These are phyloP conservation scores for Aureobasidium uvarum DNA, from an alignment of 2,329 filamentous ascomycete genomes.

Conservation along the genomic window DNA sequence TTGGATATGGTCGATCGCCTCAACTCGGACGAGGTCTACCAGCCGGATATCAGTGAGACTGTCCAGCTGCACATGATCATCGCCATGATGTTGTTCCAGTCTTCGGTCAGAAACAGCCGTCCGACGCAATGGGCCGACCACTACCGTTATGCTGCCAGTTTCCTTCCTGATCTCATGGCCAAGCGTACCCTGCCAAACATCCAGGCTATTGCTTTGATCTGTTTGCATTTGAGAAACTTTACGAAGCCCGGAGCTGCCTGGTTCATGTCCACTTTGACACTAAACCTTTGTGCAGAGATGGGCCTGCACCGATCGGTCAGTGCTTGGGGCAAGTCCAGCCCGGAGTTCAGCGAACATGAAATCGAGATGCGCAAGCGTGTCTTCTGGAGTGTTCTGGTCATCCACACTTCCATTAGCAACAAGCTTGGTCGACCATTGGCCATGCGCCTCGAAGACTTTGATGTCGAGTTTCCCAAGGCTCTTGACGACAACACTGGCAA, in stretches of 20 bases:
- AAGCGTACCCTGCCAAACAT: constrained; percentile 64
- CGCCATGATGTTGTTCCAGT: constrained; percentile 74
- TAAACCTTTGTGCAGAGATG: constrained; percentile 69
- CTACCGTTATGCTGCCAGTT: constrained; percentile 71
- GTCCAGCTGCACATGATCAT: constrained; percentile 78
- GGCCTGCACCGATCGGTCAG: constrained; percentile 71
- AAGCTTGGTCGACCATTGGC: constrained; percentile 76
- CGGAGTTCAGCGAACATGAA: constrained; percentile 57
- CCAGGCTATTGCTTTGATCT: constrained; percentile 71
- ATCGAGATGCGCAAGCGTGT: constrained; percentile 74
- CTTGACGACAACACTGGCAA: constrained; percentile 69
- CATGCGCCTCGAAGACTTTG: constrained; percentile 70
- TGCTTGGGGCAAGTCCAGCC: constrained; percentile 51
- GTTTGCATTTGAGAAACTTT: constrained; percentile 70
- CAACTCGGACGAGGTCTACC: constrained; percentile 67
- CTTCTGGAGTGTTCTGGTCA: constrained; percentile 70
- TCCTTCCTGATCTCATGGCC: constrained; percentile 63
- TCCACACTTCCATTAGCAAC: constrained; percentile 68
- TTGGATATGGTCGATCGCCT: constrained; percentile 65
- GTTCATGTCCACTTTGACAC: constrained; percentile 62
- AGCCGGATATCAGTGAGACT: constrained; percentile 61
- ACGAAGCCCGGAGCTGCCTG: constrained; percentile 75
- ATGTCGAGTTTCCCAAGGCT: constrained; percentile 71
- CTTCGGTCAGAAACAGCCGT: constrained; percentile 66
- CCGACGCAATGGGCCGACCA: constrained; percentile 70